Conservation (phyloP, 257 asterid species). For the Pogostemon cablin region DNA sequence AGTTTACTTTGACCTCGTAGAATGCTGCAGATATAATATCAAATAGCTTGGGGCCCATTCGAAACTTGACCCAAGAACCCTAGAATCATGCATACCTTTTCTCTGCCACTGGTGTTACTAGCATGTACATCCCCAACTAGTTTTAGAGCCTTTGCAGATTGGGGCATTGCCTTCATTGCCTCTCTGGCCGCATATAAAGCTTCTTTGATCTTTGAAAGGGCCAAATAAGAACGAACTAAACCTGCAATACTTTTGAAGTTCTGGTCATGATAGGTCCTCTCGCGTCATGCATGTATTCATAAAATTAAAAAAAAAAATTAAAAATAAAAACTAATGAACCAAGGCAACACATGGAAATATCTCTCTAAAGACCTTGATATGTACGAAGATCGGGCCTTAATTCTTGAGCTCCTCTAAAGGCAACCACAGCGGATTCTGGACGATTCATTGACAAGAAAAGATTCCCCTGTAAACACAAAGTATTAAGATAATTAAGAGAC, state of each 20-base stretch:
- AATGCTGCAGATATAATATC: too few species aligned
- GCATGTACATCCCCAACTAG: conserved; percentile 99
- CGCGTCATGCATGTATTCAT: conserved; percentile 10
- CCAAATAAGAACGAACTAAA: conserved; percentile 85
- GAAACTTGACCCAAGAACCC: not conserved
- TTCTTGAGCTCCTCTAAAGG: conserved; percentile 91
- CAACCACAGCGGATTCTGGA: conserved; percentile 84
- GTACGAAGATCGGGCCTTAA: conserved; percentile 97
- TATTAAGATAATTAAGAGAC: not conserved
- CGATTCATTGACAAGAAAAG: conserved; percentile 81
- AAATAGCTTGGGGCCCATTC: too few species aligned
- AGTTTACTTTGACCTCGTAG: too few species aligned
- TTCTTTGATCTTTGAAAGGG: conserved; percentile 85
- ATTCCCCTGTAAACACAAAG: conserved; percentile 67
- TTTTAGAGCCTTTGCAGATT: conserved; percentile 93
- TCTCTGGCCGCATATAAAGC: conserved; percentile 94
- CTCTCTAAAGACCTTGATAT: conserved; percentile 71
- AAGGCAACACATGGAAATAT: conserved; percentile 17
- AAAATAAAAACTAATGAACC: not conserved
- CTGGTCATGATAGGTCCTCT: conserved; percentile 11
- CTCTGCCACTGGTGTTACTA: conserved; percentile 85
- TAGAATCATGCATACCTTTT: conserved; percentile 51
- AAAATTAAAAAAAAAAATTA: not conserved
- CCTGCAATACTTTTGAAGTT: conserved; percentile 52
- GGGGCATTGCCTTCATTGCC: conserved; percentile 99